Evolutionary conservation across 352 stramenopile genomes (phyloP).

Genomic region (Heterotrichella gracilis): DNA sequence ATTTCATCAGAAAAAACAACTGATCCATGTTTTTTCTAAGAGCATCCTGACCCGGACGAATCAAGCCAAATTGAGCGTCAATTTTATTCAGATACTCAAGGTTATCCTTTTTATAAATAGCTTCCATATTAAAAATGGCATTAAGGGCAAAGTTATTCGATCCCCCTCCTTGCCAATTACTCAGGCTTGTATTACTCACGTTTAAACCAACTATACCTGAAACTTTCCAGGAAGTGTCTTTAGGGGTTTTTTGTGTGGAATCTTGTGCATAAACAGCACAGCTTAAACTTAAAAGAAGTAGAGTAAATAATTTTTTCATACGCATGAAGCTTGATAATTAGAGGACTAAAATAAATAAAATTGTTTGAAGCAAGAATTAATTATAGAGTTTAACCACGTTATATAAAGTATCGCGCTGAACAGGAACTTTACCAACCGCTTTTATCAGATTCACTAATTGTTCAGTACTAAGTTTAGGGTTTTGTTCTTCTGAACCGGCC

Average conservation of each 20-base stretch:
- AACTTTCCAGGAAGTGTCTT: not conserved
- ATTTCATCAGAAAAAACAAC: not conserved
- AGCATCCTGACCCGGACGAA: not conserved
- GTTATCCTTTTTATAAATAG: not conserved
- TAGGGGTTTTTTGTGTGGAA: too few species aligned
- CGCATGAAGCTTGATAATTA: too few species aligned
- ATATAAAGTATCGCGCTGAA: not conserved
- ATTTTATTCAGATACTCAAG: not conserved
- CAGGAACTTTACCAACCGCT: not conserved
- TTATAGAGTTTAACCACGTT: not conserved
- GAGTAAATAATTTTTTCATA: slow-evolving; percentile 9
- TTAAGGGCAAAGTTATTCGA: not conserved
- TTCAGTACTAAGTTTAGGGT: not conserved
- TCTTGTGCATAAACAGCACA: too few species aligned
- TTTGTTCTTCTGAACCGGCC: not conserved
- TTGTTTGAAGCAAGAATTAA: not conserved
- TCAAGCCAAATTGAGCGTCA: not conserved
- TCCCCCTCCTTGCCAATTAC: not conserved
- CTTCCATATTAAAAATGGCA: not conserved
- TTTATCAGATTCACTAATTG: not conserved
- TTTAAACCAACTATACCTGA: not conserved
- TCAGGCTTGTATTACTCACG: not conserved
- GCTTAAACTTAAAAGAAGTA: too few species aligned
- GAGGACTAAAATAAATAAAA: slow-evolving; percentile 1
- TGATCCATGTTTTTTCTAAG: not conserved